phyloP scores from a whole-genome alignment of 140 eudicot species.

The Stevia rebaudiana region DNA sequence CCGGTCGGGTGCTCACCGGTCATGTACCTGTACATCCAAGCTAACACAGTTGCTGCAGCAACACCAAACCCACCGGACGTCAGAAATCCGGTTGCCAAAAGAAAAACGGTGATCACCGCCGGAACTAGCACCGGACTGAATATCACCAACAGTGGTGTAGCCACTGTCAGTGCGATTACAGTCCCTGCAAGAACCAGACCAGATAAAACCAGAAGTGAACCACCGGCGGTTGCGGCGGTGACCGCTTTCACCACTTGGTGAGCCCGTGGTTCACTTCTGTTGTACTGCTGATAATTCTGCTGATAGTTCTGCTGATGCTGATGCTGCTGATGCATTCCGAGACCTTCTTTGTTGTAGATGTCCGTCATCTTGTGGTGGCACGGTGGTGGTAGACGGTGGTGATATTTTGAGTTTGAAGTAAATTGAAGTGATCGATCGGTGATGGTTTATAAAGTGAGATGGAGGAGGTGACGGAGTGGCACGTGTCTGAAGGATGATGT shows the following conservation, averaged over 20 bases:
- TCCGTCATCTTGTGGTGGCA: neutral
- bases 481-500: constrained; percentile 7
- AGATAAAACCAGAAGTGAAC: constrained; percentile 44
- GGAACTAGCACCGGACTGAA: constrained; percentile 19
- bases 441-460: neutral
- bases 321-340: neutral
- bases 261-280: constrained; percentile 25
- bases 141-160: constrained; percentile 45
- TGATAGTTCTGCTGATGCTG: neutral
- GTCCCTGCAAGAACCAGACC: constrained; percentile 43
- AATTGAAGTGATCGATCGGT: neutral
- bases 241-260: constrained; percentile 45
- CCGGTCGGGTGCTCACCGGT: neutral
- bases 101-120: constrained; percentile 4
- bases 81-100: neutral
- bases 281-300: neutral
- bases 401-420: neutral
- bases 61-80: constrained; percentile 52
- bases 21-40: constrained; percentile 34
- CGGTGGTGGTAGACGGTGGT: neutral
- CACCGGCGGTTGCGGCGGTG: constrained; percentile 34
- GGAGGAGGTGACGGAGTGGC: neutral
- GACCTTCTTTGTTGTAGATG: neutral
- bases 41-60: constrained; percentile 39
- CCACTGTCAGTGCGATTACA: constrained; percentile 42